Percentiles rank a stretch among this genome's conserved stretches.
Evolutionary conservation across 2,329 filamentous ascomycete genomes (phyloP).

Genomic region (Fusarium siculi): DNA sequence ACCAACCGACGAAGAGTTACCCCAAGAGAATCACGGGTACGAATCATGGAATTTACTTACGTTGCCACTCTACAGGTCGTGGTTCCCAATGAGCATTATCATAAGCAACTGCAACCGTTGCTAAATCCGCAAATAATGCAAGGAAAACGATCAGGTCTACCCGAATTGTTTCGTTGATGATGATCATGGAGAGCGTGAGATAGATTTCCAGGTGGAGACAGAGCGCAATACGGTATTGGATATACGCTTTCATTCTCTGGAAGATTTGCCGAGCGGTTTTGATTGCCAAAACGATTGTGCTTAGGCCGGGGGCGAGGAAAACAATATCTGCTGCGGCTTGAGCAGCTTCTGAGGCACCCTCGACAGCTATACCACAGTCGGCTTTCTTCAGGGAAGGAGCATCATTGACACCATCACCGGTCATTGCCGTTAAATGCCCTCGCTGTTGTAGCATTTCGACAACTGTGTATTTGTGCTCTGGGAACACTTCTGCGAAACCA

Average conservation of each 20-base stretch:
- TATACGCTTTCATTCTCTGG: slow-evolving; percentile 31
- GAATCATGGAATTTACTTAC: too few species aligned
- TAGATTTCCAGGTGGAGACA: slow-evolving; percentile 23
- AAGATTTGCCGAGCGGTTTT: slow-evolving; percentile 18
- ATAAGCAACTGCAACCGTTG: slow-evolving; percentile 26
- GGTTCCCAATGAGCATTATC: slow-evolving; percentile 33
- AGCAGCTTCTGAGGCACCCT: slow-evolving; percentile 23
- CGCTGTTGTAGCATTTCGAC: slow-evolving; percentile 28
- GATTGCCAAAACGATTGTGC: slow-evolving; percentile 1
- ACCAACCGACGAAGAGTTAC: too few species aligned
- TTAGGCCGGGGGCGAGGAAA: background rate
- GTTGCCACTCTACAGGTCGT: slow-evolving; percentile 2
- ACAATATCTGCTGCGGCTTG: slow-evolving; percentile 28
- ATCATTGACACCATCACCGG: slow-evolving; percentile 19
- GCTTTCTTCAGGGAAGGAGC: slow-evolving; percentile 24
- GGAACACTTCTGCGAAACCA: slow-evolving; percentile 22
- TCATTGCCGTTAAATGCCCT: slow-evolving; percentile 26
- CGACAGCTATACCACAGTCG: slow-evolving; percentile 15
- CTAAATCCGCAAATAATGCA: background rate
- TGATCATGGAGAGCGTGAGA: slow-evolving; percentile 17
- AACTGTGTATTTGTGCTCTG: slow-evolving; percentile 21
- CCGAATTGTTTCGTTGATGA: slow-evolving; percentile 28
- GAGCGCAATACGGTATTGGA: slow-evolving; percentile 26
- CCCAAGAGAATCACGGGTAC: too few species aligned
- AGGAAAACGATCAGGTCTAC: background rate